Conservation (phyloP, 768 basidiomycete genomes). For the Brasilioporus rufonigricans region DNA sequence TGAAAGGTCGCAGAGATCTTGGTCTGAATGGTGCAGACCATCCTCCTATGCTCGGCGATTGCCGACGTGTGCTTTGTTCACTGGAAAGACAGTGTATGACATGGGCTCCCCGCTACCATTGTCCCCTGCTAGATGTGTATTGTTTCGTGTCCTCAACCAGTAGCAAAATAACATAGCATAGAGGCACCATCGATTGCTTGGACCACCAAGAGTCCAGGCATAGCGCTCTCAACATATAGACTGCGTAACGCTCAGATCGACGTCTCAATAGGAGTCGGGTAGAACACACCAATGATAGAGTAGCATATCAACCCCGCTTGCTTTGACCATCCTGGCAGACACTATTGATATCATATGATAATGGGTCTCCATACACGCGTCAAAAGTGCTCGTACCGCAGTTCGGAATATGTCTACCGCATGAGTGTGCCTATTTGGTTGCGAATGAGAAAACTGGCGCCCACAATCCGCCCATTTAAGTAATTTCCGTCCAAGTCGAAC, state of each 20-base stretch:
- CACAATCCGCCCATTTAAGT: slow-evolving; percentile 2
- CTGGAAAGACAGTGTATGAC: neutral
- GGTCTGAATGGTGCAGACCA: too few relatives aligned
- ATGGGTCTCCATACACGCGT: neutral
- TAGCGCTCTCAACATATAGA: neutral
- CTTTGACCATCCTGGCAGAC: neutral
- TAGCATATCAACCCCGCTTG: neutral
- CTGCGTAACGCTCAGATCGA: neutral
- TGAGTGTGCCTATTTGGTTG: neutral
- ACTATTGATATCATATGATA: neutral
- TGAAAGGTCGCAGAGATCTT: neutral
- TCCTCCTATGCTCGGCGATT: neutral
- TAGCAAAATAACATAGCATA: neutral
- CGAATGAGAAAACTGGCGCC: neutral
- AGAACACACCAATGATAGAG: neutral
- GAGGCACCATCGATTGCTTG: neutral
- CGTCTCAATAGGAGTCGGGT: neutral
- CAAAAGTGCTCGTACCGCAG: neutral
- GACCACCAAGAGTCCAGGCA: neutral
- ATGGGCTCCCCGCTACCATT: neutral
- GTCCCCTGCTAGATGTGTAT: neutral
- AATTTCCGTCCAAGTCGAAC: slow-evolving; percentile 1
- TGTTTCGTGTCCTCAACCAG: neutral
- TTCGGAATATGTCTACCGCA: neutral
- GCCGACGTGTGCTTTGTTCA: neutral